Conservation (phyloP, 129 eudicot genomes). For the Silybum marianum region DNA sequence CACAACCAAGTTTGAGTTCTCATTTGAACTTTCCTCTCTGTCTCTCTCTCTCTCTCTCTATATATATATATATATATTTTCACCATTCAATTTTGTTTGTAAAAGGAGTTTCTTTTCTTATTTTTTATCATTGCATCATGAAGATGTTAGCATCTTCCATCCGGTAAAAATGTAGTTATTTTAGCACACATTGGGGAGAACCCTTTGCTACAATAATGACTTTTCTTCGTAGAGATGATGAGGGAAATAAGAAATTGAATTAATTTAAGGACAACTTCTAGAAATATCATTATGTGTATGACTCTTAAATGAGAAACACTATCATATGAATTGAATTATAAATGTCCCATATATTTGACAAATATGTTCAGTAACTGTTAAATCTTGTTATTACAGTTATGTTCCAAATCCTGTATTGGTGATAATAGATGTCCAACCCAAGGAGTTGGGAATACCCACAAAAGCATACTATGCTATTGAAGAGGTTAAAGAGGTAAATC, state of each 20-base stretch:
- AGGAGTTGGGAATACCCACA: slow-evolving; percentile 97
- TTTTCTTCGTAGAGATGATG: background rate
- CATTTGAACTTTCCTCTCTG: too few relatives aligned
- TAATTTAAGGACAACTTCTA: background rate
- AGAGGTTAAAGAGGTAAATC: slow-evolving; percentile 93
- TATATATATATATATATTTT: background rate
- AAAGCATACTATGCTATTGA: slow-evolving; percentile 99
- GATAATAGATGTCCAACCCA: slow-evolving; percentile 95
- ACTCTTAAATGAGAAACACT: background rate
- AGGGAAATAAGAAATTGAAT: background rate
- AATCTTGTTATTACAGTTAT: slow-evolving; percentile 58
- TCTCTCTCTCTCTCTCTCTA: too few relatives aligned
- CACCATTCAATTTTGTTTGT: background rate
- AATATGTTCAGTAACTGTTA: background rate
- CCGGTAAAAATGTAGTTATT: background rate
- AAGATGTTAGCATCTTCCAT: background rate
- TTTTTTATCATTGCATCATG: background rate
- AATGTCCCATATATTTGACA: background rate
- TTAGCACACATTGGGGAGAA: background rate
- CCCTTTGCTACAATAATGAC: background rate
- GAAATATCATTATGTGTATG: background rate
- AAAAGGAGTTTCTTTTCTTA: background rate
- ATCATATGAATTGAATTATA: background rate
- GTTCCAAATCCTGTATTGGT: slow-evolving; percentile 96
- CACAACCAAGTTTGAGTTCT: too few relatives aligned